phyloP scores from a whole-genome alignment of 164 flowering plant species.

The Platanus orientalis region DNA sequence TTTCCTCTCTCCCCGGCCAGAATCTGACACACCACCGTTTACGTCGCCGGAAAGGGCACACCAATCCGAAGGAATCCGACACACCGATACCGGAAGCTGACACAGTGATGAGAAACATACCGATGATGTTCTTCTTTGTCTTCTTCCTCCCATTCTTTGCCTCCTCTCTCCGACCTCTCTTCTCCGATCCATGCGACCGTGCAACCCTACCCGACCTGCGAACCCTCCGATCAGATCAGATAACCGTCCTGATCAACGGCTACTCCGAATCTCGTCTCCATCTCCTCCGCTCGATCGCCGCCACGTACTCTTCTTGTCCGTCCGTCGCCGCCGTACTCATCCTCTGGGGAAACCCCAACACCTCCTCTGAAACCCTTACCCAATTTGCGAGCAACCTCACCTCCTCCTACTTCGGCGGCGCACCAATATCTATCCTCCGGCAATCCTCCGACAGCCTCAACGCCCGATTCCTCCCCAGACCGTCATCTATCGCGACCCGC shows the following conservation, averaged over 20 bases:
- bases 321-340: conserved; percentile 55
- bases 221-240: conserved; percentile 49
- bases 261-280: conserved; percentile 73
- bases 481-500: conserved; percentile 42
- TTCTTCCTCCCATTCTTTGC: neutral
- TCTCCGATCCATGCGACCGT: conserved; percentile 31
- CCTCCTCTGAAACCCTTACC: conserved; percentile 41
- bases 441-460: conserved; percentile 55
- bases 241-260: conserved; percentile 88
- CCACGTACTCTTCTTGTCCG: conserved; percentile 57
- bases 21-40: neutral
- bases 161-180: conserved; percentile 4
- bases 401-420: conserved; percentile 26
- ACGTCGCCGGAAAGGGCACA: no score
- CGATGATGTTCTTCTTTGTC: neutral
- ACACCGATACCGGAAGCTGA: neutral
- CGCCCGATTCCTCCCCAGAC: conserved; percentile 62
- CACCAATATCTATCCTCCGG: conserved; percentile 46
- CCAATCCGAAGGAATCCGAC: neutral
- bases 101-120: neutral
- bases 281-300: conserved; percentile 61
- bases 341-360: conserved; percentile 84
- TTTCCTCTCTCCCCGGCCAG: neutral
- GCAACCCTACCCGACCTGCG: conserved; percentile 19
- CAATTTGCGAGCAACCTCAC: conserved; percentile 43